Percentiles rank a stretch among this genome's conserved stretches.
Evolutionary conservation across 2,329 filamentous ascomycete species (phyloP).

Genomic region (Fusarium domesticum): DNA sequence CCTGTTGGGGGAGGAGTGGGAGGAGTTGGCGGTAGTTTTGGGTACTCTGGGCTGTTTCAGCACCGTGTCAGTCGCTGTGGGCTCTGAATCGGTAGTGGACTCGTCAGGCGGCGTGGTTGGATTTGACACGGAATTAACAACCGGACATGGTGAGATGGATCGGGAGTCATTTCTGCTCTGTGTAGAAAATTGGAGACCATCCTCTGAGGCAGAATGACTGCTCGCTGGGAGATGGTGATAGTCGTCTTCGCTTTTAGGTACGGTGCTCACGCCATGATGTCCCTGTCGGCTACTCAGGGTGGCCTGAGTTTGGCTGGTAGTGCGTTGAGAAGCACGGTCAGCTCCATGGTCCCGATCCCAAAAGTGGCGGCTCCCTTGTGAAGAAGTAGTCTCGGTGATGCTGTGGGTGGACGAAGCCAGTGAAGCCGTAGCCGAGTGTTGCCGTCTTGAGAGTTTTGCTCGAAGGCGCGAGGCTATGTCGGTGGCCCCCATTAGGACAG

Average conservation of each 20-base stretch:
- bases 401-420: constrained; percentile 35
- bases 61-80: constrained; percentile 11
- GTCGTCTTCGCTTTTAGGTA: constrained; percentile 15
- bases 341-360: constrained; percentile 24
- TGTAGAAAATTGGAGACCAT: not conserved
- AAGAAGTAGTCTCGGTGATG: constrained; percentile 18
- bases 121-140: constrained; percentile 1
- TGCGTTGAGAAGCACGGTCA: constrained; percentile 16
- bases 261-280: constrained; percentile 13
- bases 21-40: constrained; percentile 23
- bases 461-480: constrained; percentile 47
- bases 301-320: constrained; percentile 22
- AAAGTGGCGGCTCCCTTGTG: constrained; percentile 24
- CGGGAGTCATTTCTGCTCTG: not conserved
- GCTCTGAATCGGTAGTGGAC: constrained; percentile 13
- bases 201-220: not conserved
- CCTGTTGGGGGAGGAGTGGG: no score
- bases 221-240: not conserved
- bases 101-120: constrained; percentile 11
- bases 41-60: constrained; percentile 24
- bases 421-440: constrained; percentile 40
- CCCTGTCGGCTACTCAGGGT: constrained; percentile 18
- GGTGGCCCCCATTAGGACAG: constrained; percentile 38
- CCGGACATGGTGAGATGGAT: not conserved
- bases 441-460: constrained; percentile 43